These are phyloP conservation scores for Falciphora oryzae DNA, from an alignment of 2,329 filamentous ascomycete genomes.

Conservation along the genomic window DNA sequence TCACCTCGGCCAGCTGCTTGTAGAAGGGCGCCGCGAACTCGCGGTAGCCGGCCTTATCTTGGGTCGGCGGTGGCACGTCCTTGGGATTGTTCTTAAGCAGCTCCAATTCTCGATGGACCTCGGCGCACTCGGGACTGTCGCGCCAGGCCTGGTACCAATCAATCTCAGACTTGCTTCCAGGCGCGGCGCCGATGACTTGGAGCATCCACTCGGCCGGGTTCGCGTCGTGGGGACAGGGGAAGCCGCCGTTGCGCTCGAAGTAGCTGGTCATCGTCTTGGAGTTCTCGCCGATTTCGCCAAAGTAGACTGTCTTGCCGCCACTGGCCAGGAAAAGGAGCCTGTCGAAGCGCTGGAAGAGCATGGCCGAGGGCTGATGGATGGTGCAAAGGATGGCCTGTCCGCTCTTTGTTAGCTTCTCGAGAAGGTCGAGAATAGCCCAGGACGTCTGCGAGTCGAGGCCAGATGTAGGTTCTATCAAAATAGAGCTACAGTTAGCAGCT, in stretches of 20 bases:
- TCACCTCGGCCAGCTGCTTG: slow-evolving; percentile 54
- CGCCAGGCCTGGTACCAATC: slow-evolving; percentile 30
- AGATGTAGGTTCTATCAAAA: slow-evolving; percentile 53
- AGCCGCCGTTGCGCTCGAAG: slow-evolving; percentile 57
- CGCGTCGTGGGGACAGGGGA: slow-evolving; percentile 45
- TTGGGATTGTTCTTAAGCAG: slow-evolving; percentile 22
- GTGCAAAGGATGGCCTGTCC: slow-evolving; percentile 46
- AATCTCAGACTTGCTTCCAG: slow-evolving; percentile 34
- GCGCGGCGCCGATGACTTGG: slow-evolving; percentile 33
- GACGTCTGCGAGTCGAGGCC: slow-evolving; percentile 69
- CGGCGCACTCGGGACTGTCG: slow-evolving; percentile 25
- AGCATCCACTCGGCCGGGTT: slow-evolving; percentile 69
- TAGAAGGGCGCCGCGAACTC: slow-evolving; percentile 68
- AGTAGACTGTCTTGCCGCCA: slow-evolving; percentile 11
- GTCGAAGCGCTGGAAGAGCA: slow-evolving; percentile 46
- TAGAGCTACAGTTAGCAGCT: not conserved
- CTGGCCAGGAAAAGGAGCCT: slow-evolving; percentile 36
- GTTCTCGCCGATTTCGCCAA: slow-evolving; percentile 23
- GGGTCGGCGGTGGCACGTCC: slow-evolving; percentile 33
- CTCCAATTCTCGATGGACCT: slow-evolving; percentile 49
- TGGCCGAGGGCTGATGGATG: slow-evolving; percentile 43
- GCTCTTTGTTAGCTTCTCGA: slow-evolving; percentile 55
- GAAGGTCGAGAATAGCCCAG: slow-evolving; percentile 64
- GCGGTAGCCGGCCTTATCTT: slow-evolving; percentile 28
- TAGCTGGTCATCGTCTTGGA: slow-evolving; percentile 45